Evolutionary conservation across 2,329 filamentous ascomycete species (phyloP), one percentile per base, ranked within the genome.

Genomic region (Rhexocercosporidium sp.): DNA sequence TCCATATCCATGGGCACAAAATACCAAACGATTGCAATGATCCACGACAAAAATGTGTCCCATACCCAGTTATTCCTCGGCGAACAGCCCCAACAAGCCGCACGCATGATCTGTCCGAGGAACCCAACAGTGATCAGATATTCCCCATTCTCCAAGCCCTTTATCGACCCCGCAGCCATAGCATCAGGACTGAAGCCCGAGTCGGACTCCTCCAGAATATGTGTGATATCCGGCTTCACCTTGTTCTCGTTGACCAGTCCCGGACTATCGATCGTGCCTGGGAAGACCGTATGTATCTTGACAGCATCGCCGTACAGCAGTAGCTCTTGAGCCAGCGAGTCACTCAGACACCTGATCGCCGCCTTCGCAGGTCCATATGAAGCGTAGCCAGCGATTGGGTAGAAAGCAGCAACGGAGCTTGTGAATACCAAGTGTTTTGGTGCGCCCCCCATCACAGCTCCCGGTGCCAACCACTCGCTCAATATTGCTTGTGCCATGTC

Each of bases 401-500:
- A 89, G 74, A 97, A 91, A 1, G 91, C 91, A 20, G 90, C 81
- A 6, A 90, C 86, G 25, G 92, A 96, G 18, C 90, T 89, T 0
- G 96, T 98, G 80, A 98, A 92, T 77, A 99, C 88, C 70, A 99
- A 85, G 79, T 98, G 95, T 64, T 90, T 87, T 11, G 90, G 83
- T 69, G 85, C 81, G 5, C 80, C 74, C 59, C 83, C 78, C 41
- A 82, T 75, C 9, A 82, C 78, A 4, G 78, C 79, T 11, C 79
- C 79, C 14, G 84, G 82, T 3, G 81, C 80, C 53, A 94, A 86
- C 95, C 95, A 97, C 68, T 87, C 85, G 61, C 85, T 86, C 69
- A 97, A 81, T 20, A 91, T 88, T 22, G 92, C 89, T 77, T 96
- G 93, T 44, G 93, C 91, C 81, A 97, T 92, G 78, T 97, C 96